Percentiles rank a stretch among this genome's conserved stretches.
Conservation (phyloP, 257 asterid genomes). For the Jaltomata sinuosa region DNA sequence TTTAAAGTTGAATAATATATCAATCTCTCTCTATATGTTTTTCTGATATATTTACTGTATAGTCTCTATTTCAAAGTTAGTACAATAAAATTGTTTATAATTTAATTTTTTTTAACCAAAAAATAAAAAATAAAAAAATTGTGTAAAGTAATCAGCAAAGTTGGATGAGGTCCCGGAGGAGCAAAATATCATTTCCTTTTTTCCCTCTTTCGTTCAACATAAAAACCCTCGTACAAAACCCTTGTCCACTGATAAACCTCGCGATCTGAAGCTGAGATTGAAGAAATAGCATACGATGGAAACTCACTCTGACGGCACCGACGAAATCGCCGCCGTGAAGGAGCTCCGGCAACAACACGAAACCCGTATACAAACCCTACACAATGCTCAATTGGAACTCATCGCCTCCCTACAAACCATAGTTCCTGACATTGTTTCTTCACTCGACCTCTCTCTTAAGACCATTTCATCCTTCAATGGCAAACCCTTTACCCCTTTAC, state of each 20-base stretch:
- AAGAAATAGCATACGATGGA: constrained; percentile 27
- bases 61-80: no score
- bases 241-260: not conserved
- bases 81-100: no score
- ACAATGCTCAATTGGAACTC: constrained; percentile 63
- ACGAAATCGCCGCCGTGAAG: constrained; percentile 36
- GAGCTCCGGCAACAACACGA: constrained; percentile 59
- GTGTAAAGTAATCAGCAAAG: not conserved
- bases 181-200: not conserved
- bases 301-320: constrained; percentile 41
- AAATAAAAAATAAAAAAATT: no score
- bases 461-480: constrained; percentile 49
- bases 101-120: no score
- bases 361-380: constrained; percentile 63
- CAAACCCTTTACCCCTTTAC: constrained; percentile 61
- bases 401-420: constrained; percentile 72
- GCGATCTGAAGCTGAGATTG: not conserved
- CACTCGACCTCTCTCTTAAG: constrained; percentile 75
- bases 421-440: constrained; percentile 81
- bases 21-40: no score
- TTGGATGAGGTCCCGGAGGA: no score
- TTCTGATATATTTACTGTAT: no score
- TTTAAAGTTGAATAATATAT: no score
- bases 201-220: not conserved
- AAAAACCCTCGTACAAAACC: not conserved